phyloP scores from a whole-genome alignment of 805 yeast genomes.

The Yarrowia sp. region DNA sequence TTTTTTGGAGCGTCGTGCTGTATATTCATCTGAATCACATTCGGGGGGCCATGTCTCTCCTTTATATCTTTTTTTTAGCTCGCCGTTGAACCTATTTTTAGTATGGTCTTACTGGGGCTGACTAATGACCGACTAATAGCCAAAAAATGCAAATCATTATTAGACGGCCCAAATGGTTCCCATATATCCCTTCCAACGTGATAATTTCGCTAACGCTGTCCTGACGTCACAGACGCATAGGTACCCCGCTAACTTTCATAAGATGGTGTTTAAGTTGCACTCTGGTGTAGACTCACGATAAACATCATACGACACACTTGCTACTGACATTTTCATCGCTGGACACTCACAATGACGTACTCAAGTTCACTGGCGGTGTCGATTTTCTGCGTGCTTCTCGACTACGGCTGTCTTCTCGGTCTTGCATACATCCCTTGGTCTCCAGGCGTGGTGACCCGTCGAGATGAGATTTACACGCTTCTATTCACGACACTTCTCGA shows the following conservation, averaged over 20 bases:
- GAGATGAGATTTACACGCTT: conserved; percentile 33
- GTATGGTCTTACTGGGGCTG: no score
- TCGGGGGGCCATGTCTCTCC: background rate
- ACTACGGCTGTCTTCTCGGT: conserved; percentile 27
- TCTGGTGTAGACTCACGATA: background rate
- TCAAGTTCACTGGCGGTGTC: conserved; percentile 22
- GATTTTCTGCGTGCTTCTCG: conserved; percentile 28
- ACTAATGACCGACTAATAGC: no score
- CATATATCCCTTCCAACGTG: conserved; percentile 8
- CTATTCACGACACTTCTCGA: conserved; percentile 28
- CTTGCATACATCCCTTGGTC: conserved; percentile 37
- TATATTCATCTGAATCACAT: background rate
- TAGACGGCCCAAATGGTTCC: background rate
- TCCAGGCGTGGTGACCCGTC: conserved; percentile 26
- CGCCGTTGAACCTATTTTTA: background rate
- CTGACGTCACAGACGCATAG: conserved; percentile 1
- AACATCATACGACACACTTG: conserved; percentile 11
- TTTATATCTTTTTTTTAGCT: no score
- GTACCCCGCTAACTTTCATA: conserved; percentile 34
- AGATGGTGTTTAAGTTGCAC: conserved; percentile 8
- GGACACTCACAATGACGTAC: background rate
- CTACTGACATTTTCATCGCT: background rate
- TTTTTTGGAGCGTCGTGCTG: background rate
- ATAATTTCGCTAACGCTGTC: conserved; percentile 7
- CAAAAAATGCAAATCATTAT: no score